These are phyloP conservation scores for Geranium incanum DNA, from an alignment of 441 rosid genomes.

Conservation along the genomic window DNA sequence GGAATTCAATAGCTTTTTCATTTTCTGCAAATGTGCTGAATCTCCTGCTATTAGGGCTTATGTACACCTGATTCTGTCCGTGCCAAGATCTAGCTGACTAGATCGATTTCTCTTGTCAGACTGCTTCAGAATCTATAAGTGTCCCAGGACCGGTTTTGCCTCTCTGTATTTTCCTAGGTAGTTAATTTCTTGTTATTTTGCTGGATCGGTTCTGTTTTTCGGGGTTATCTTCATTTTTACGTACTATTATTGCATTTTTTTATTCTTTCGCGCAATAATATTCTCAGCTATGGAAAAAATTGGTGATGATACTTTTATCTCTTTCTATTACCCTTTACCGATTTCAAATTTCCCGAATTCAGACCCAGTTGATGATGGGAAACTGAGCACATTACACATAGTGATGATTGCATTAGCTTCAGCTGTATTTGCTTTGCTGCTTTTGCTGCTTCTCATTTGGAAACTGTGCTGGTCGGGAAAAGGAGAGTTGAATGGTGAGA, in stretches of 20 bases:
- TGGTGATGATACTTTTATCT: neutral
- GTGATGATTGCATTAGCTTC: neutral
- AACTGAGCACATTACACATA: neutral
- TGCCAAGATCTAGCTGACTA: too few species aligned
- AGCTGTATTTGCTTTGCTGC: neutral
- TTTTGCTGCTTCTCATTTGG: neutral
- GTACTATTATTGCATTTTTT: neutral
- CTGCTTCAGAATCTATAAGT: too few species aligned
- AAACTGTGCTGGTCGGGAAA: neutral
- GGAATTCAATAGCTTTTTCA: too few species aligned
- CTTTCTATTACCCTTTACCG: neutral
- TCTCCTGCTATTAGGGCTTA: too few species aligned
- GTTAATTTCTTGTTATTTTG: too few species aligned
- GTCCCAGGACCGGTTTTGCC: too few species aligned
- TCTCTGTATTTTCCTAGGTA: too few species aligned
- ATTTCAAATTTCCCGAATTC: neutral
- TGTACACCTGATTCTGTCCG: too few species aligned
- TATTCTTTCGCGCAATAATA: neutral
- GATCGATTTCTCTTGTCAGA: too few species aligned
- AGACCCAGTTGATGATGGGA: neutral
- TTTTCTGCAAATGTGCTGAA: too few species aligned
- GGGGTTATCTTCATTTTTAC: too few species aligned
- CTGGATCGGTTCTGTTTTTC: too few species aligned
- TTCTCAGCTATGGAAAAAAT: neutral
- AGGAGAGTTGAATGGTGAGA: neutral